Base-by-base conservation (phyloP, 1,284 basidiomycete genomes). In the Papiliotrema laurentii region DNA sequence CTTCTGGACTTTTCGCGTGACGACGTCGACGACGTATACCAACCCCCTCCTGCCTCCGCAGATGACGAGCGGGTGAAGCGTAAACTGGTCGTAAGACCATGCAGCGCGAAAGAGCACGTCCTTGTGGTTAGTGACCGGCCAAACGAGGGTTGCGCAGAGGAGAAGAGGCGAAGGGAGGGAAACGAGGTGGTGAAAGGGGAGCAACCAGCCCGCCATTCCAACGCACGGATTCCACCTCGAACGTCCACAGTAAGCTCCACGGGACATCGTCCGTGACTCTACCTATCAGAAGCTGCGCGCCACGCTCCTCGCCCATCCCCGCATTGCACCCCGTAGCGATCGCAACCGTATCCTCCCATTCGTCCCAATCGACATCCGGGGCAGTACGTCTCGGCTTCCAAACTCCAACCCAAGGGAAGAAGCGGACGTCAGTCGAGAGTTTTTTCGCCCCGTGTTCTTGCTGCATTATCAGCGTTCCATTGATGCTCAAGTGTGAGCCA, bases 61-160 rank as follows among this genome's bases (percentile, higher is more conserved):
- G 2, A 60, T 59, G 9, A 69, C 30, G 7, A 69, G 35, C 4
- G 68, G 68, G 16, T 61, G 57, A 25, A 53, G 54, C 1, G 58
- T 62, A 39, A 57, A 52, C 4, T 55, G 50, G 45, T 68, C 55
- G 50, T 59, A 59, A 3, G 60, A 56, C 67, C 67, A 71, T 2
- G 63, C 51, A 3, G 61, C 45, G 13, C 56, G 39, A 26, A 49
- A 57, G 4, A 60, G 50, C 4, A 57, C 44, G 24, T 60, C 55
- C 48, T 55, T 31, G 11, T 14, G 25, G 19, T 22, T 22, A 39
- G 19, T 18, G 9, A 41, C 39, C 16, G 11, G 13, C 13, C 9
- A 6, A 10, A 41, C n/a, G n/a, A n/a, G n/a, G n/a, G n/a, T n/a
- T n/a, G n/a, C n/a, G n/a, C n/a, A n/a, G n/a, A n/a, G n/a, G n/a